phyloP scores from a whole-genome alignment of 306 rosid genomes.

The Lathyrus tuberosus region DNA sequence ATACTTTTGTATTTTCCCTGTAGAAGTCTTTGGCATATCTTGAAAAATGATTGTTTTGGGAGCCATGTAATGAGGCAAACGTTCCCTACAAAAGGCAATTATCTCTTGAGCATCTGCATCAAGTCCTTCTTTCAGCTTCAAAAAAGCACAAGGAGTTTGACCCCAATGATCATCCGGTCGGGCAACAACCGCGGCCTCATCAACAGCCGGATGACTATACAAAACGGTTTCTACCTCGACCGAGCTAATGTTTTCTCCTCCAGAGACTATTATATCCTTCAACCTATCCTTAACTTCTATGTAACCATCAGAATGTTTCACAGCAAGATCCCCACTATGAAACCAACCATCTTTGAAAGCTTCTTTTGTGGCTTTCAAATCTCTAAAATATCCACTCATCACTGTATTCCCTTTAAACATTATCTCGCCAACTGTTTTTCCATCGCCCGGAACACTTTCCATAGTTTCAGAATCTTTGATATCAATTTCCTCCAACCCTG shows the following conservation, averaged over 20 bases:
- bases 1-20: slow-evolving; percentile 79
- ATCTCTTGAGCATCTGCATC: slow-evolving; percentile 49
- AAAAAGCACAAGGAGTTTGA: slow-evolving; percentile 88
- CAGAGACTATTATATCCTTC: slow-evolving; percentile 80
- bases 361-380: slow-evolving; percentile 68
- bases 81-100: slow-evolving; percentile 57
- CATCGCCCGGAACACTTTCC: slow-evolving; percentile 70
- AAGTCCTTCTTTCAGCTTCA: slow-evolving; percentile 62
- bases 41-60: slow-evolving; percentile 62
- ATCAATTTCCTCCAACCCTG: slow-evolving; percentile 60
- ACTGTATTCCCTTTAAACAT: slow-evolving; percentile 89
- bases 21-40: slow-evolving; percentile 75
- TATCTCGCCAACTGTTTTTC: slow-evolving; percentile 74
- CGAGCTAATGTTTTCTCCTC: slow-evolving; percentile 86
- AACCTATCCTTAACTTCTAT: slow-evolving; percentile 75
- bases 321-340: slow-evolving; percentile 80
- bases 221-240: slow-evolving; percentile 79
- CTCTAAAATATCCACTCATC: slow-evolving; percentile 82
- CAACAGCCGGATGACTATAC: slow-evolving; percentile 68
- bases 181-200: slow-evolving; percentile 82
- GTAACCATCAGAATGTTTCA: slow-evolving; percentile 73
- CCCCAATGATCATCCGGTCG: slow-evolving; percentile 88
- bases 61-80: slow-evolving; percentile 79
- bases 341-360: slow-evolving; percentile 85
- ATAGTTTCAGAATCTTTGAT: slow-evolving; percentile 70